A percentile compares a stretch with the other conserved stretches of the same genome.
These are phyloP conservation scores for Salvia rosmarinus DNA, from an alignment of 257 asterid genomes.

Conservation along the genomic window DNA sequence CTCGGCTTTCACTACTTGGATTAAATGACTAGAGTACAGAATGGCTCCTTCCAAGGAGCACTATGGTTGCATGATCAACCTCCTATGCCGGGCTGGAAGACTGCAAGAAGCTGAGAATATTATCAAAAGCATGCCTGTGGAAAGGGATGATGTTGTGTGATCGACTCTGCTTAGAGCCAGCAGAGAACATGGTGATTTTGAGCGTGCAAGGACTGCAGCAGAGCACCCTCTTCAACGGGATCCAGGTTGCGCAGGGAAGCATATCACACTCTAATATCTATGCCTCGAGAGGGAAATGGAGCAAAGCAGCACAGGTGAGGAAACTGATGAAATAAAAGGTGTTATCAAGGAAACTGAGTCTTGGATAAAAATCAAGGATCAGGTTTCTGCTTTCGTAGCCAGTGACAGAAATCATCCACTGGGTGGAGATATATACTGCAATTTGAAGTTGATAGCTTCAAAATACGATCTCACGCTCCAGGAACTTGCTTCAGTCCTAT, in stretches of 20 bases:
- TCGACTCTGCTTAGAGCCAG: slow-evolving; percentile 79
- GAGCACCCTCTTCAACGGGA: slow-evolving; percentile 62
- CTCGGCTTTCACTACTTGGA: slow-evolving; percentile 74
- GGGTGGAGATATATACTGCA: slow-evolving; percentile 51
- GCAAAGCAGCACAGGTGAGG: slow-evolving; percentile 78
- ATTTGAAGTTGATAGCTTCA: slow-evolving; percentile 57
- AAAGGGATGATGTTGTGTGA: slow-evolving; percentile 83
- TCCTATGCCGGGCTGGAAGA: slow-evolving; percentile 82
- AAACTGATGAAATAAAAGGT: slow-evolving; percentile 78
- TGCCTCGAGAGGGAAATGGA: slow-evolving; percentile 76
- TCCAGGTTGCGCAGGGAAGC: slow-evolving; percentile 83
- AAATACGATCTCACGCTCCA: slow-evolving; percentile 38
- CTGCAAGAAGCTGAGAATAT: slow-evolving; percentile 71
- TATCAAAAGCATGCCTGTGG: slow-evolving; percentile 79
- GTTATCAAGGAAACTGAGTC: slow-evolving; percentile 89
- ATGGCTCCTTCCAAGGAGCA: slow-evolving; percentile 76
- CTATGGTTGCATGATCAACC: slow-evolving; percentile 94
- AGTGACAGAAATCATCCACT: slow-evolving; percentile 66
- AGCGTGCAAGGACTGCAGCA: slow-evolving; percentile 72
- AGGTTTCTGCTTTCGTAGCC: slow-evolving; percentile 66
- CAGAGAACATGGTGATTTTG: slow-evolving; percentile 70
- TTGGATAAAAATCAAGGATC: slow-evolving; percentile 67
- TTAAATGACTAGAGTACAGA: slow-evolving; percentile 55
- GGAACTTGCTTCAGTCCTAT: slow-evolving; percentile 42
- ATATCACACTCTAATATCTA: slow-evolving; percentile 75